A percentile compares a stretch with the other conserved stretches of the same genome.
phyloP scores from a whole-genome alignment of 2,329 filamentous ascomycete genomes.

The Aspergillus brasiliensis region DNA sequence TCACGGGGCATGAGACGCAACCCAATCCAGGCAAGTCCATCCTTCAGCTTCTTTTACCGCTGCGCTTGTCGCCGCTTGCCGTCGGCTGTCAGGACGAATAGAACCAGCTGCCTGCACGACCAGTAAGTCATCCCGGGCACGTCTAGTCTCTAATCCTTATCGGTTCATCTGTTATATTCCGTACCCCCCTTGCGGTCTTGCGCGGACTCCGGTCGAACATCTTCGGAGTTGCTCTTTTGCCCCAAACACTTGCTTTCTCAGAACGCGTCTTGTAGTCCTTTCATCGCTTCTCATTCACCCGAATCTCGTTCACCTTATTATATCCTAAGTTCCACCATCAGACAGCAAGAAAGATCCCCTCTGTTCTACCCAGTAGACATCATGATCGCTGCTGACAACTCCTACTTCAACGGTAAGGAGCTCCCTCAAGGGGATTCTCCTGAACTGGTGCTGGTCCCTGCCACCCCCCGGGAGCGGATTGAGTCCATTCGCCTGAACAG shows the following conservation, averaged over 20 bases:
- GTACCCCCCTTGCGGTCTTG: not conserved
- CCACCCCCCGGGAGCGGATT: slow-evolving; percentile 57
- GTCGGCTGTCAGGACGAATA: slow-evolving; percentile 2
- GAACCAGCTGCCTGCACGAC: not conserved
- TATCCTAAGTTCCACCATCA: not conserved
- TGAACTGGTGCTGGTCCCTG: slow-evolving; percentile 56
- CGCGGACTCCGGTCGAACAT: slow-evolving; percentile 1
- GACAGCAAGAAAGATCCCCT: not conserved
- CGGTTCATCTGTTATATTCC: not conserved
- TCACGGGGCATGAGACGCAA: not conserved
- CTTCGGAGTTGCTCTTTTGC: not conserved
- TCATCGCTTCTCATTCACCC: not conserved
- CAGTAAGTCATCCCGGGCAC: not conserved
- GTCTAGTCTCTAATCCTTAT: slow-evolving; percentile 1
- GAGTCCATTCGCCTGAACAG: slow-evolving; percentile 58
- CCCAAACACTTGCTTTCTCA: not conserved
- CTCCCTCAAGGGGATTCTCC: slow-evolving; percentile 55
- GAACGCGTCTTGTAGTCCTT: not conserved
- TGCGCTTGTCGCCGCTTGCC: slow-evolving; percentile 8
- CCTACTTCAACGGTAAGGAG: slow-evolving; percentile 15
- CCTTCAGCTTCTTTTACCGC: not conserved
- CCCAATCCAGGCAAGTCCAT: not conserved
- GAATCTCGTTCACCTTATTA: not conserved
- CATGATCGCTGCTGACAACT: slow-evolving; percentile 41
- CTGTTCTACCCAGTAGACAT: slow-evolving; percentile 9